A percentile compares a stretch with the other conserved stretches of the same genome.
These are phyloP conservation scores for Ogataea populi-albae DNA, from an alignment of 805 yeast genomes.

Conservation along the genomic window DNA sequence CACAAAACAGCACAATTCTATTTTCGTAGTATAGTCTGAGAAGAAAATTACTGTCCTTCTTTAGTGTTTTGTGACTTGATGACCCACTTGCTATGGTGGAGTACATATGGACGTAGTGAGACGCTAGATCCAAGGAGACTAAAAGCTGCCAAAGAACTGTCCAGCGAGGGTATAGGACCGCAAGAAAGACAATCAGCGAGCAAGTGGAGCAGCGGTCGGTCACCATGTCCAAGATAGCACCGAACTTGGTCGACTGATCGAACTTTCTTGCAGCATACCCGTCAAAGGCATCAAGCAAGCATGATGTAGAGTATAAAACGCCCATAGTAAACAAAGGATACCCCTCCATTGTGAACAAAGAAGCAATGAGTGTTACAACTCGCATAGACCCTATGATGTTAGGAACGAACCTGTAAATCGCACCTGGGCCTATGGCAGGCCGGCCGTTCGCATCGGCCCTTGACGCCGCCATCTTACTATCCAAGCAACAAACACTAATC, in stretches of 20 bases:
- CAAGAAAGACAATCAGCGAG: conserved; percentile 82
- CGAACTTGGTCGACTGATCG: conserved; percentile 87
- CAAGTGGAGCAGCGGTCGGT: conserved; percentile 97
- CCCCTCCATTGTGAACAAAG: conserved; percentile 76
- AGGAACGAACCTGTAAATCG: conserved; percentile 79
- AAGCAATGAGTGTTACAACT: conserved; percentile 74
- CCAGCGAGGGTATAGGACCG: conserved; percentile 73
- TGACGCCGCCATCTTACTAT: too few relatives aligned
- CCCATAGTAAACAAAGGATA: conserved; percentile 78
- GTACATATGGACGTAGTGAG: conserved; percentile 98
- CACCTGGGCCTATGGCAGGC: too few relatives aligned
- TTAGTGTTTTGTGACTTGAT: conserved; percentile 78
- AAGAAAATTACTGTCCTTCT: conserved; percentile 64
- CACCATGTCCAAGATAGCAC: conserved; percentile 98
- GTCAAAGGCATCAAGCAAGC: conserved; percentile 92
- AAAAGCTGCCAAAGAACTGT: conserved; percentile 75
- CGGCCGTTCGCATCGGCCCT: too few relatives aligned
- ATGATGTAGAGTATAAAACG: conserved; percentile 76
- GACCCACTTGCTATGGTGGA: conserved; percentile 83
- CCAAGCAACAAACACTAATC: too few relatives aligned
- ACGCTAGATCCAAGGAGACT: conserved; percentile 81
- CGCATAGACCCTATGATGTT: conserved; percentile 88
- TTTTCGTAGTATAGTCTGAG: conserved; percentile 85
- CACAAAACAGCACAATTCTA: conserved; percentile 75
- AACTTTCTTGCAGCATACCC: conserved; percentile 91